Base-by-base conservation (phyloP, 2,329 filamentous ascomycete species). In the Pestalotiopsis sp. region DNA sequence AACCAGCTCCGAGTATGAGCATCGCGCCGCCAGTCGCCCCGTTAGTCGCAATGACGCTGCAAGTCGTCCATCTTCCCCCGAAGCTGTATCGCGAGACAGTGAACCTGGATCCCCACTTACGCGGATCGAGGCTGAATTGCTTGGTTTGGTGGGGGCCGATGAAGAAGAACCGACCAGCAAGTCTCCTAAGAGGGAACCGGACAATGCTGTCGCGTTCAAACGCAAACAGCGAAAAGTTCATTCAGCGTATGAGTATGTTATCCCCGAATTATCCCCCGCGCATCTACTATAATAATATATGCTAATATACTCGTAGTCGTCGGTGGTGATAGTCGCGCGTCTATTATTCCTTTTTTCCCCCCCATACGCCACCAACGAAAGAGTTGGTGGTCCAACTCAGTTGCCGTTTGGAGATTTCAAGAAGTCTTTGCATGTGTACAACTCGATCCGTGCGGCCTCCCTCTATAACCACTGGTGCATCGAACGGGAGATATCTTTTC, bases 71-170 rank as follows among this genome's bases (percentile, higher is more conserved):
- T 75, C 73, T 11, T 74, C 73, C 12, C 63, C 70, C n/a, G 72
- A 56, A 59, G 70, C 66, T 5, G 17, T 65, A 17, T 64, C 68
- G 11, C 66, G 12, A 17, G 58, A 69, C 9, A 69, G 69, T 52
- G 70, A 70, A 25, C 60, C 63, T 25, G 74, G 68, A 27, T 78
- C 77, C n/a, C 73, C 76, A 9, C 71, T 79, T 23, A 77, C 77
- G 31, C 72, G 74, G 13, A 76, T 72, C 36, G 76, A 78, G 27
- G 73, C 73, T 12, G 76, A 76, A 69, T 66, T 79, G n/a, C 72
- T 79, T 52, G 76, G 77, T 17, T 58, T 78, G 66, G 56, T 36
- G 12, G 70, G 66, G 12, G 31, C 67, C 1, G 71, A 70, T 49
- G 72, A 65, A 11, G 75, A 73, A 27, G 75, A 78, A 20, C 58